phyloP scores from a whole-genome alignment of 495 filamentous ascomycete genomes.

The Hypoxylon subgilvum region DNA sequence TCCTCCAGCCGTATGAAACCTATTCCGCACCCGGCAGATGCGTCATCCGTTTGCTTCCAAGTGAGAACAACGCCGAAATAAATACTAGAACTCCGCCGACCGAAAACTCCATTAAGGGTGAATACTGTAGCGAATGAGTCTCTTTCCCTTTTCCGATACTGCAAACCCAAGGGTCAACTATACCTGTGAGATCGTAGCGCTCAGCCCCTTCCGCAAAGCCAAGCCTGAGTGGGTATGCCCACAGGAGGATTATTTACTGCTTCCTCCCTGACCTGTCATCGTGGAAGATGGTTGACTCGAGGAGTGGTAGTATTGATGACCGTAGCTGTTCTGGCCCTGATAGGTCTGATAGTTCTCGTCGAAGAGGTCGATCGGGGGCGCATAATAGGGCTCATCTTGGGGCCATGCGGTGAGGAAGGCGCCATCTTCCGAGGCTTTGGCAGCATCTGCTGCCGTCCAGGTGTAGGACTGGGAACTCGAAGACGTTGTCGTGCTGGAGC shows the following conservation, averaged over 20 bases:
- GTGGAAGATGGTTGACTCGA: not conserved
- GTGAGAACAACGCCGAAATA: too few species aligned
- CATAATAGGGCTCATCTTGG: slow-evolving; percentile 32
- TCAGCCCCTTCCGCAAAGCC: too few species aligned
- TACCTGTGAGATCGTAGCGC: too few species aligned
- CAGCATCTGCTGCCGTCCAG: slow-evolving; percentile 40
- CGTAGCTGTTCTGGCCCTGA: slow-evolving; percentile 2
- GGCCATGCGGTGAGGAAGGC: slow-evolving; percentile 42
- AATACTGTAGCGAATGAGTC: too few species aligned
- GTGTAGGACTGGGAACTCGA: not conserved
- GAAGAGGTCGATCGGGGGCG: slow-evolving; percentile 11
- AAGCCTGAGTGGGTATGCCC: too few species aligned
- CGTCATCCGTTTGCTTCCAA: too few species aligned
- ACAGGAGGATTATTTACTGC: not conserved
- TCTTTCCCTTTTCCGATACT: too few species aligned
- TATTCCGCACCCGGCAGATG: too few species aligned
- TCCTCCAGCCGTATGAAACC: too few species aligned
- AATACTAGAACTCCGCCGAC: too few species aligned
- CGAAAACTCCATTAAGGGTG: too few species aligned
- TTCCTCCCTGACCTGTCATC: not conserved
- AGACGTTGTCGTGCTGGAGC: not conserved
- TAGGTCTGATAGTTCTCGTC: not conserved
- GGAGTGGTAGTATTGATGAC: not conserved
- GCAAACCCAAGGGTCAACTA: too few species aligned
- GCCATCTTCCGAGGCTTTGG: slow-evolving; percentile 33